A percentile compares a stretch with the other conserved stretches of the same genome.
Conservation (phyloP, 2,329 filamentous ascomycete genomes). For the Cercospora janseana region DNA sequence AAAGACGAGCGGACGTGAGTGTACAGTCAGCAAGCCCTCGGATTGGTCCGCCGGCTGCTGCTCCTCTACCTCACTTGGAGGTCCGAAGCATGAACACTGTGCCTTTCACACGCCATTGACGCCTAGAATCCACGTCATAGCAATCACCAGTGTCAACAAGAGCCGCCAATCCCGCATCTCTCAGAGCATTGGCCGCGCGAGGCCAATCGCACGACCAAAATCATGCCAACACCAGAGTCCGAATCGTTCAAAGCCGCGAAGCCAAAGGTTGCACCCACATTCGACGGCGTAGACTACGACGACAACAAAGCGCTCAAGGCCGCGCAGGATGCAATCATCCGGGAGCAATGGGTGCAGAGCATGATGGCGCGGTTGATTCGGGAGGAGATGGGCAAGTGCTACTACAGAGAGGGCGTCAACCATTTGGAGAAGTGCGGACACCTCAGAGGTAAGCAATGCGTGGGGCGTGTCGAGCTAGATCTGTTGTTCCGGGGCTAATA, state of each 20-base stretch:
- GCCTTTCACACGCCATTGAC: conserved; percentile 12
- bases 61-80: conserved; percentile 4
- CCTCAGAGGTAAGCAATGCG: conserved; percentile 69
- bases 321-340: conserved; percentile 76
- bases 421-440: conserved; percentile 83
- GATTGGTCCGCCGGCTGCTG: not conserved
- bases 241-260: conserved; percentile 79
- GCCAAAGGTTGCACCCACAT: conserved; percentile 76
- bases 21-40: conserved; percentile 6
- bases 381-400: conserved; percentile 83
- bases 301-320: conserved; percentile 78
- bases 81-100: not conserved
- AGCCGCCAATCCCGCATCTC: not conserved
- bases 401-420: conserved; percentile 79
- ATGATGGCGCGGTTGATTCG: conserved; percentile 85
- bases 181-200: conserved; percentile 1
- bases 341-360: conserved; percentile 83
- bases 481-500: conserved; percentile 3
- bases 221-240: conserved; percentile 81
- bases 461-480: not conserved
- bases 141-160: not conserved
- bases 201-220: conserved; percentile 3
- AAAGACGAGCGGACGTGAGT: conserved; percentile 5
- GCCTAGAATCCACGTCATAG: not conserved
- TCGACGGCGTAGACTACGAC: conserved; percentile 83